Percentiles rank a stretch among this genome's conserved stretches.
Evolutionary conservation across 441 rosid genomes (phyloP).

Genomic region (Gossypium schwendimanii): DNA sequence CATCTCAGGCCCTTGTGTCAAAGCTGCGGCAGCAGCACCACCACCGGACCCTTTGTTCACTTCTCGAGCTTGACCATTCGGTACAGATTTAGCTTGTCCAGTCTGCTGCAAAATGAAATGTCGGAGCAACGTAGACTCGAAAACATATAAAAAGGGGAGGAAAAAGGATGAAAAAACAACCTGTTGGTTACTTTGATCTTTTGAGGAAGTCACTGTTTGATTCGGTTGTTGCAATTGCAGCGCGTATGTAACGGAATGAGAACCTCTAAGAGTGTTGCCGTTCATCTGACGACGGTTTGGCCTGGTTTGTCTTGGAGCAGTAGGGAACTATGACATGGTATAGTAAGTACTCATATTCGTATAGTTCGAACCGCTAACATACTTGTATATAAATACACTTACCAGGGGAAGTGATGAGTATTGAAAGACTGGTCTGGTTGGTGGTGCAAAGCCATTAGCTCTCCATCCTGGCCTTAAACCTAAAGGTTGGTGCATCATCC

Average conservation of each 20-base stretch:
- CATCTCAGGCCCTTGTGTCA: slow-evolving; percentile 34
- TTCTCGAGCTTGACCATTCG: slow-evolving; percentile 39
- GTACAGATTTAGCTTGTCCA: slow-evolving; percentile 34
- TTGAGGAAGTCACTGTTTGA: slow-evolving; percentile 24
- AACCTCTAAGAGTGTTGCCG: slow-evolving; percentile 28
- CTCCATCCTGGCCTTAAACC: slow-evolving; percentile 64
- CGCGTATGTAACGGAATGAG: slow-evolving; percentile 24
- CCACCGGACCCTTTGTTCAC: slow-evolving; percentile 23
- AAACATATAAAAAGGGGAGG: no score
- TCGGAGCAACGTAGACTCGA: no score
- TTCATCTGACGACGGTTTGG: slow-evolving; percentile 41
- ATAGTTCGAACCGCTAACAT: neutral
- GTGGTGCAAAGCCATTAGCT: slow-evolving; percentile 37
- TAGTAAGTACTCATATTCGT: neutral
- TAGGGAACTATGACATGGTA: slow-evolving; percentile 32
- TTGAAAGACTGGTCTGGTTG: slow-evolving; percentile 44
- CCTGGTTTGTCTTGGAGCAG: slow-evolving; percentile 35
- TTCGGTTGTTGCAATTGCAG: slow-evolving; percentile 29
- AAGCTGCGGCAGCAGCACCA: neutral
- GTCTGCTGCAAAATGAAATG: slow-evolving; percentile 22
- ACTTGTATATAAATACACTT: slow-evolving; percentile 13
- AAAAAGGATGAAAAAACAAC: slow-evolving; percentile 17
- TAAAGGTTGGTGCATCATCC: slow-evolving; percentile 50
- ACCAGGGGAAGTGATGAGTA: slow-evolving; percentile 42
- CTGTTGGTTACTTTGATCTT: slow-evolving; percentile 38